Conservation (phyloP, 371 early-diverging fungal genomes). For the Parasitella parasitica region DNA sequence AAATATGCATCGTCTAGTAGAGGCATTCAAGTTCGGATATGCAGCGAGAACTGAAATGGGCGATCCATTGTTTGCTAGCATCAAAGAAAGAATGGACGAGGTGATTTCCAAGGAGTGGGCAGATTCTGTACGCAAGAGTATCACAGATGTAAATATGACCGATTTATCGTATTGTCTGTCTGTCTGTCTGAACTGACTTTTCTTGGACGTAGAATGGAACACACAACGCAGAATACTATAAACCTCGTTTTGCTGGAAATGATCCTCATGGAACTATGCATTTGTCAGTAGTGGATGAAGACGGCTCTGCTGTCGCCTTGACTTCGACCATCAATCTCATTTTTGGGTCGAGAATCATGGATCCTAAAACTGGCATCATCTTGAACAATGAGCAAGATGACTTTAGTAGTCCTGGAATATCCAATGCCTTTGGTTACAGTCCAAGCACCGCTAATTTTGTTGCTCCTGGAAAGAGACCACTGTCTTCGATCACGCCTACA, state of each 20-base stretch:
- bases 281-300: slow-evolving; percentile 82
- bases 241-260: slow-evolving; percentile 71
- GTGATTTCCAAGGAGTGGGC: slow-evolving; percentile 74
- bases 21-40: slow-evolving; percentile 89
- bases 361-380: slow-evolving; percentile 92
- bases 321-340: slow-evolving; percentile 93
- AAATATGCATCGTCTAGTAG: slow-evolving; percentile 78
- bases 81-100: slow-evolving; percentile 50
- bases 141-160: slow-evolving; percentile 54
- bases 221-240: slow-evolving; percentile 63
- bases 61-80: slow-evolving; percentile 70
- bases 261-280: slow-evolving; percentile 97
- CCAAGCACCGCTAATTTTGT: neutral
- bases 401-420: slow-evolving; percentile 72
- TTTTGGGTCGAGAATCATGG: slow-evolving; percentile 95
- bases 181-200: neutral
- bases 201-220: slow-evolving; percentile 31
- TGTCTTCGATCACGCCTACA: slow-evolving; percentile 88
- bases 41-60: slow-evolving; percentile 81
- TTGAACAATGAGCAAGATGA: slow-evolving; percentile 99
- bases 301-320: slow-evolving; percentile 83
- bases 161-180: neutral
- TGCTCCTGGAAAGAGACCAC: slow-evolving; percentile 85
- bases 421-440: neutral
- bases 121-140: slow-evolving; percentile 58